These are phyloP conservation scores for Dactylonectria macrodidyma DNA, from an alignment of 2,329 filamentous ascomycete genomes.

Conservation along the genomic window DNA sequence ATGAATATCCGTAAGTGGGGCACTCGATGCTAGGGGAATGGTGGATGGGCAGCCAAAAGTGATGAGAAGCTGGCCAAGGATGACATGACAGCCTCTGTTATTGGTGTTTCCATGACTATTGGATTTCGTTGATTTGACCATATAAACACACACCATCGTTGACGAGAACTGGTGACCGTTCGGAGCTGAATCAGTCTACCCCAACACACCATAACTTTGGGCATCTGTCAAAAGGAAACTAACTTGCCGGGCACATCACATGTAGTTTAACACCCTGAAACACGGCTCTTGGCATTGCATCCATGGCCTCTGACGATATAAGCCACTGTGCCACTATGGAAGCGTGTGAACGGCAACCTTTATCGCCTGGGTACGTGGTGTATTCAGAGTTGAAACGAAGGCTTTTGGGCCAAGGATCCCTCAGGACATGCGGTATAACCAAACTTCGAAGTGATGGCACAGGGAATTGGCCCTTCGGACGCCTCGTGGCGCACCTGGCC, in stretches of 20 bases:
- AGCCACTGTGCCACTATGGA: neutral
- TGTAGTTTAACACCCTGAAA: neutral
- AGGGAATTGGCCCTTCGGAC: neutral
- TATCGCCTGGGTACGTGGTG: neutral
- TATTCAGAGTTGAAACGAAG: neutral
- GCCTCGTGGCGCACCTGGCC: neutral
- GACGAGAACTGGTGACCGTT: neutral
- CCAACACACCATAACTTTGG: neutral
- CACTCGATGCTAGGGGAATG: too few relatives aligned
- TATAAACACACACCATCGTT: neutral
- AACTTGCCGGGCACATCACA: neutral
- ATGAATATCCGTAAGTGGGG: too few relatives aligned
- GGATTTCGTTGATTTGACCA: neutral
- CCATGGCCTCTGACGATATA: neutral
- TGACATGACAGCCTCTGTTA: too few relatives aligned
- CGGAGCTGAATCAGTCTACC: neutral
- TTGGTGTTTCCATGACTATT: neutral
- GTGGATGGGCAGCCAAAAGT: too few relatives aligned
- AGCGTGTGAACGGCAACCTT: neutral
- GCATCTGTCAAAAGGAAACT: neutral
- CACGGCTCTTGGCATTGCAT: neutral
- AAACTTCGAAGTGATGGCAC: neutral
- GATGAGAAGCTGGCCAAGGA: too few relatives aligned
- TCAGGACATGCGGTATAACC: neutral
- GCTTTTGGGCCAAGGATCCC: slow-evolving; percentile 1